Evolutionary conservation across 202 grass and related monocot species (phyloP), one percentile per base, ranked within the genome.

Genomic region (Cymbopogon flexuosus): DNA sequence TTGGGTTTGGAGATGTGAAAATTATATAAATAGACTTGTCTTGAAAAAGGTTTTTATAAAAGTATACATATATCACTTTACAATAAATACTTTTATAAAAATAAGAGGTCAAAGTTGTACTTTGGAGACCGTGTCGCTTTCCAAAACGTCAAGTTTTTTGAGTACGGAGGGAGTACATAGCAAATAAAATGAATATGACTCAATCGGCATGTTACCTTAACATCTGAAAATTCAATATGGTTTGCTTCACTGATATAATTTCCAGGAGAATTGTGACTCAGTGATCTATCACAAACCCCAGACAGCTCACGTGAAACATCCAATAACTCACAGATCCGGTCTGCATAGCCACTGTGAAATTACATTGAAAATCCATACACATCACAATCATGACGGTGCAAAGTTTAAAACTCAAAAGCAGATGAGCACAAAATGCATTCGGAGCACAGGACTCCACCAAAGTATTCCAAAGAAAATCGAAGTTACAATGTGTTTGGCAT

Each of bases 201-300:
- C 56, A 79, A n/a, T 10, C 46, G 73, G 60, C 69, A 86, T 67
- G 56, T 43, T 89, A 99, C 96, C 92, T 95, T 91, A 47, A 96
- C 96, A 73, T 85, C 86, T 31, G 92, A 89, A 83, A 99, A 99
- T 67, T 99, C 92, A 45, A 99, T 99, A 89, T 96, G 88, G 70
- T 77, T 99, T 75, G 96, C 96, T 90, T 99, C 90, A 73, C 86
- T 90, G 85, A 89, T 85, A 79, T 94, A 97, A 90, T 97, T 94
- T 59, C 80, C 82, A 81, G 73, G 70, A 86, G 82, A 83, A 74
- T 76, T 96, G 62, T 80, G 81, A 86, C 83, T 66, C 60, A 81
- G 83, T 7, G 71, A 93, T 75, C 35, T 87, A 73, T 96, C 92
- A 42, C 76, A 69, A 39, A 73, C 80, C 57, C 86, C 75, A 80